These are phyloP conservation scores for Dysphania ambrosioides DNA, from an alignment of 148 eudicot species.

Conservation along the genomic window DNA sequence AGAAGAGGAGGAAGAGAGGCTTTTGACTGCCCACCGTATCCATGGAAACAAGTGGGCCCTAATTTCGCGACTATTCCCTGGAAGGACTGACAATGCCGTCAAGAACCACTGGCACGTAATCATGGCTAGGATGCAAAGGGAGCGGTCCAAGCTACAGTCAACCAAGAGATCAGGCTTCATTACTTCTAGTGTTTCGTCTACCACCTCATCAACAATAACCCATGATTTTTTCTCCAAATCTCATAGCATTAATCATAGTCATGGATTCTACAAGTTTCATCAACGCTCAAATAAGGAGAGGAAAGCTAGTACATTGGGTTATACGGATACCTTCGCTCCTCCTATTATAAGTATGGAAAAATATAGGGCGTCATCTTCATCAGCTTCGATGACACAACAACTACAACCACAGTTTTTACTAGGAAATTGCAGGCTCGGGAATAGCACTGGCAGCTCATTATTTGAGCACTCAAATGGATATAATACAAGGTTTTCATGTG, in stretches of 20 bases:
- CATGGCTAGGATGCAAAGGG: conserved; percentile 83
- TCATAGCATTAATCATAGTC: conserved; percentile 11
- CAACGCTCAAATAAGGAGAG: conserved; percentile 3
- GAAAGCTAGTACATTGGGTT: conserved; percentile 1
- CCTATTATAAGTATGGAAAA: conserved; percentile 12
- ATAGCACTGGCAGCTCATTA: conserved; percentile 9
- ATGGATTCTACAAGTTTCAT: conserved; percentile 13
- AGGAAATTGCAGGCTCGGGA: conserved; percentile 14
- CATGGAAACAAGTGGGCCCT: conserved; percentile 96
- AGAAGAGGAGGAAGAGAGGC: conserved; percentile 77
- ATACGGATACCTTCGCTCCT: conserved; percentile 23
- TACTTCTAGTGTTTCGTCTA: conserved; percentile 14
- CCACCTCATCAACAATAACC: conserved; percentile 15
- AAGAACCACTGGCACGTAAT: conserved; percentile 96
- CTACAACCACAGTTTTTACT: background rate
- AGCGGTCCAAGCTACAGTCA: conserved; percentile 46
- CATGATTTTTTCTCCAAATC: conserved; percentile 12
- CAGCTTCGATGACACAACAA: too few species aligned
- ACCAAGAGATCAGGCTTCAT: conserved; percentile 7
- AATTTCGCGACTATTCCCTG: conserved; percentile 79
- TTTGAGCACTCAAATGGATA: conserved; percentile 11
- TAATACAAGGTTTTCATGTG: conserved; percentile 6
- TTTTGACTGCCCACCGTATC: conserved; percentile 69
- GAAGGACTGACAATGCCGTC: conserved; percentile 85
- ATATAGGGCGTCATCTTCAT: conserved; percentile 25